A percentile compares a stretch with the other conserved stretches of the same genome.
Conservation (phyloP, 139 green algal genomes). For the Diplosphaera chodatii region DNA sequence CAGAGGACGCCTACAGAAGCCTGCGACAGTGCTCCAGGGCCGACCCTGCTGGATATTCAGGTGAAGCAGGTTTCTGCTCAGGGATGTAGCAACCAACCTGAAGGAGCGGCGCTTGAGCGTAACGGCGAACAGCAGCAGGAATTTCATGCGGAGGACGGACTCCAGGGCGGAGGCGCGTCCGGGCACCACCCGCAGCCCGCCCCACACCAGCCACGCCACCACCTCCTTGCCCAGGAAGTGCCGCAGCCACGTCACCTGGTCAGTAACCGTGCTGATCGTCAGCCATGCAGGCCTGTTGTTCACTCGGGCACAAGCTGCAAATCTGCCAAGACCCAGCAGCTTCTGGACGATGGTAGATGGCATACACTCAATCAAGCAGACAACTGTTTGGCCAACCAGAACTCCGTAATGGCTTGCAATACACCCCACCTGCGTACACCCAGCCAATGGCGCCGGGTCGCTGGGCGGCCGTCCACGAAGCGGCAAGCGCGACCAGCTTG, state of each 20-base stretch:
- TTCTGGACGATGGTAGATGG: no score
- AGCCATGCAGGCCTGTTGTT: slow-evolving; percentile 23
- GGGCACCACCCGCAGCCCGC: slow-evolving; percentile 1
- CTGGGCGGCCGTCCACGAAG: slow-evolving; percentile 33
- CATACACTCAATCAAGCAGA: no score
- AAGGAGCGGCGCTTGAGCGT: slow-evolving; percentile 22
- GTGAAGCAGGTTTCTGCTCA: no score
- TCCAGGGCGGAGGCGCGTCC: slow-evolving; percentile 7
- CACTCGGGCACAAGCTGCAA: no score
- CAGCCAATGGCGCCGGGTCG: slow-evolving; percentile 23
- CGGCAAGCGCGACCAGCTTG: slow-evolving; percentile 26
- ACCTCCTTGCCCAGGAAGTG: slow-evolving; percentile 3
- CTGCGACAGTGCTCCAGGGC: no score
- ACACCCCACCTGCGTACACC: slow-evolving; percentile 16
- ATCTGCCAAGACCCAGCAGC: no score
- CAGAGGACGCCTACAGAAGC: no score
- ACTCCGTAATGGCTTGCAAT: no score
- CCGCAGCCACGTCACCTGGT: slow-evolving; percentile 15
- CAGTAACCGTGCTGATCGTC: neutral
- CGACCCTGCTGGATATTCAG: no score
- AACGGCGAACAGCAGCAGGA: slow-evolving; percentile 28
- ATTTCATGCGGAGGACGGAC: slow-evolving; percentile 23
- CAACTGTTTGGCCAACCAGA: no score
- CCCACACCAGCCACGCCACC: slow-evolving; percentile 6
- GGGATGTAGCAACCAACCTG: no score